Conservation (phyloP, 2,329 filamentous ascomycete species). For the Phaeosphaeriaceae sp. region DNA sequence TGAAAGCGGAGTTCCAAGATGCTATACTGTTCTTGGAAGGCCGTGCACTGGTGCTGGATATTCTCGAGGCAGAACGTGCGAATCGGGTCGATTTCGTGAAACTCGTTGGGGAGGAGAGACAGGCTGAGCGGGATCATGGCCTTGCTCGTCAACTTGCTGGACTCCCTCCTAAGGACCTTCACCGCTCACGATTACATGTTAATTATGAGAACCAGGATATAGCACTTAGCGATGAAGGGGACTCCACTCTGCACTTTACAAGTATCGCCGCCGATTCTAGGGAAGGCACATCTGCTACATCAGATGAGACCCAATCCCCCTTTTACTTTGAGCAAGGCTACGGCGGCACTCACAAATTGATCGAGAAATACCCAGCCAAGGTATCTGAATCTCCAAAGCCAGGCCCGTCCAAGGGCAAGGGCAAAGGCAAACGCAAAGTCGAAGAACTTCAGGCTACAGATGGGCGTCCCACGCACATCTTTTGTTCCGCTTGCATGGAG, state of each 20-base stretch:
- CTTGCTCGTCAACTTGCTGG: slow-evolving; percentile 15
- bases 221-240: too few species aligned
- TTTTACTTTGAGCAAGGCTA: too few species aligned
- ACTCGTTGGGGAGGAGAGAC: slow-evolving; percentile 19
- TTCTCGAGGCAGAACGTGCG: slow-evolving; percentile 14
- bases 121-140: slow-evolving; percentile 18
- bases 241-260: too few species aligned
- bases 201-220: too few species aligned
- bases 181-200: too few species aligned
- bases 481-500: slow-evolving; percentile 14
- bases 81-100: slow-evolving; percentile 7
- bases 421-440: background rate
- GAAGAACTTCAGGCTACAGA: slow-evolving; percentile 1
- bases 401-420: too few species aligned
- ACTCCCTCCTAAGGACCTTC: background rate
- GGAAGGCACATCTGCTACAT: too few species aligned
- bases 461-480: background rate
- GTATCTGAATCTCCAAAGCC: too few species aligned
- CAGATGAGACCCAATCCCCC: too few species aligned
- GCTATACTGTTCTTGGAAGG: slow-evolving; percentile 15
- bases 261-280: too few species aligned
- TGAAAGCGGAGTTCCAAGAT: slow-evolving; percentile 4
- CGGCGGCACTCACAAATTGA: too few species aligned
- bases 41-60: slow-evolving; percentile 14
- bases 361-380: too few species aligned